Conservation (phyloP, 768 basidiomycete genomes). For the Mrakia frigida region DNA sequence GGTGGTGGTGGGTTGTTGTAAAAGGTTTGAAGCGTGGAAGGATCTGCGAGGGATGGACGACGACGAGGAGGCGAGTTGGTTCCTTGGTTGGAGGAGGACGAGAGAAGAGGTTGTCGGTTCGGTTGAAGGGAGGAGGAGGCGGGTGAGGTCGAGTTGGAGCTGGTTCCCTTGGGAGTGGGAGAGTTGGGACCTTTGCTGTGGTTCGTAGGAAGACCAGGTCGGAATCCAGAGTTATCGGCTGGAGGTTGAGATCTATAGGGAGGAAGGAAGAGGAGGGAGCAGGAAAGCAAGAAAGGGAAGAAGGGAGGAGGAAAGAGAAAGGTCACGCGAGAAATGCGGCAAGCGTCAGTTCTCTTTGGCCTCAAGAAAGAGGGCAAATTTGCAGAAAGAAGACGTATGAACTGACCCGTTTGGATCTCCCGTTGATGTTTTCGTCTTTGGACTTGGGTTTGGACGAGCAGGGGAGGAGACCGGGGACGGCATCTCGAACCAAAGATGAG, state of each 20-base stretch:
- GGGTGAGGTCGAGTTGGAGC: neutral
- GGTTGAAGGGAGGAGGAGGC: neutral
- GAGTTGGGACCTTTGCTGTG: neutral
- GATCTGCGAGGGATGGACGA: neutral
- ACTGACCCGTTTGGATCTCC: neutral
- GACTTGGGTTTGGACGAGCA: neutral
- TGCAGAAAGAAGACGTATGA: too few species aligned
- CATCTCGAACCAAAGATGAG: constrained; percentile 1
- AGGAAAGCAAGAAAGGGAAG: too few species aligned
- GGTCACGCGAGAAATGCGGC: neutral
- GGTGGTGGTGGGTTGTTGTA: neutral
- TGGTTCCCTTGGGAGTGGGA: neutral
- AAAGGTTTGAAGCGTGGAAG: neutral
- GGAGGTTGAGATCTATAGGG: neutral
- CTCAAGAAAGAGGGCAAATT: too few species aligned
- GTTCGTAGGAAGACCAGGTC: neutral
- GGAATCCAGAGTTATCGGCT: neutral
- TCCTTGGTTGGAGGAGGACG: neutral
- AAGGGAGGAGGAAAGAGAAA: neutral
- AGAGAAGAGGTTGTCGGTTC: neutral
- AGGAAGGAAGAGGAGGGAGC: neutral
- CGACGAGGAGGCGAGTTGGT: too few species aligned
- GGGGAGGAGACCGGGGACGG: neutral
- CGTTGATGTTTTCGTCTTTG: neutral
- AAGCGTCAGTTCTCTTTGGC: too few species aligned